phyloP scores from a whole-genome alignment of 2,329 filamentous ascomycete genomes.

The Alternaria brassicicola region DNA sequence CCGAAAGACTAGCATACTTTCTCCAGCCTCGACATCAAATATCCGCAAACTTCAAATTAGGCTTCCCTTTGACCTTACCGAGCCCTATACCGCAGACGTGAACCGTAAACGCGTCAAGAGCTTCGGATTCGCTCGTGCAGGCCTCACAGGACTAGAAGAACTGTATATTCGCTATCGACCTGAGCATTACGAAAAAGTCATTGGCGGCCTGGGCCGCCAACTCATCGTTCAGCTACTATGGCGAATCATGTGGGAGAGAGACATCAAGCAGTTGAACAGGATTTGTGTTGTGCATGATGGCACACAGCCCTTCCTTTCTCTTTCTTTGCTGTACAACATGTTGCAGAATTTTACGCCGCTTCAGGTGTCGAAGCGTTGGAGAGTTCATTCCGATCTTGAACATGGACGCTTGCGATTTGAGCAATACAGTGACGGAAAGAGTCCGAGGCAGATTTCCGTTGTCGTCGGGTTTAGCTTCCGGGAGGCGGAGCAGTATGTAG shows the following conservation, averaged over 20 bases:
- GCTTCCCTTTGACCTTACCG: not conserved
- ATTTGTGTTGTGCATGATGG: slow-evolving; percentile 26
- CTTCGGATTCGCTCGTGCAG: slow-evolving; percentile 16
- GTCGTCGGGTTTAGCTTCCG: slow-evolving; percentile 15
- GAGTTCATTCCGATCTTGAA: slow-evolving; percentile 8
- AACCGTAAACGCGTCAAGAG: slow-evolving; percentile 9
- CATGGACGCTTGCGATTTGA: slow-evolving; percentile 16
- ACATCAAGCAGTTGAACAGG: slow-evolving; percentile 13
- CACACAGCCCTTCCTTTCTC: slow-evolving; percentile 5
- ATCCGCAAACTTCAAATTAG: slow-evolving; percentile 22
- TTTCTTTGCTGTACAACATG: slow-evolving; percentile 1
- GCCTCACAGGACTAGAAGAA: slow-evolving; percentile 21
- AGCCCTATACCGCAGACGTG: slow-evolving; percentile 4
- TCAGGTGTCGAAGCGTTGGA: slow-evolving; percentile 8
- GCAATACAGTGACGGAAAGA: not conserved
- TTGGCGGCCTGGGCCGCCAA: slow-evolving; percentile 2
- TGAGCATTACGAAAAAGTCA: not conserved
- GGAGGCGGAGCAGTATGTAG: slow-evolving; percentile 10
- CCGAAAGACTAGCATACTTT: slow-evolving; percentile 2
- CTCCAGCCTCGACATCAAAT: not conserved
- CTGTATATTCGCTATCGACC: slow-evolving; percentile 19
- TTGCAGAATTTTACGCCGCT: slow-evolving; percentile 9
- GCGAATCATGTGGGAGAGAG: slow-evolving; percentile 19
- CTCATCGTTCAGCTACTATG: slow-evolving; percentile 18
- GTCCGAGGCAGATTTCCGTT: slow-evolving; percentile 1